A percentile compares a stretch with the other conserved stretches of the same genome.
These are phyloP conservation scores for Verticillium isaacii DNA, from an alignment of 2,329 filamentous ascomycete genomes.

Conservation along the genomic window DNA sequence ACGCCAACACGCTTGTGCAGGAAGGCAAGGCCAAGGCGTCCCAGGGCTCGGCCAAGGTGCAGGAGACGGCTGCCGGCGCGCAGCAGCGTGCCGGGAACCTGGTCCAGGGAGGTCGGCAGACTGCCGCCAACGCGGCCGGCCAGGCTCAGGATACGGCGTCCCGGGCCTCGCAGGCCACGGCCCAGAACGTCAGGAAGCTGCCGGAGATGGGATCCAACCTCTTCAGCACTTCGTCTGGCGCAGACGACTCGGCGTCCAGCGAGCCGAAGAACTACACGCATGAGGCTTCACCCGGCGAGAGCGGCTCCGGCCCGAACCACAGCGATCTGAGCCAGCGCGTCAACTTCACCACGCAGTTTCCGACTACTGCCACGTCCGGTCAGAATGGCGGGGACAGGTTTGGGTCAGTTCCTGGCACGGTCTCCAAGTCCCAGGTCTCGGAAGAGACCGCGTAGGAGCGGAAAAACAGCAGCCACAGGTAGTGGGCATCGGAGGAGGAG, in stretches of 20 bases:
- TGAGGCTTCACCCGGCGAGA: neutral
- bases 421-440: neutral
- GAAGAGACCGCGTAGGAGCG: neutral
- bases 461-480: no score
- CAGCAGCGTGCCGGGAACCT: neutral
- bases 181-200: neutral
- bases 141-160: neutral
- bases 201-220: neutral
- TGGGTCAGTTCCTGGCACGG: neutral
- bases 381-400: neutral
- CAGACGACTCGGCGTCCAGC: neutral
- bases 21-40: conserved; percentile 2
- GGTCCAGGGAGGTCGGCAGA: neutral
- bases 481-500: no score
- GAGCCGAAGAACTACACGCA: neutral
- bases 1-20: neutral
- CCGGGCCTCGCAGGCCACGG: neutral
- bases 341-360: neutral
- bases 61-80: neutral
- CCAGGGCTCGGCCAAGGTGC: neutral
- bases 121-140: neutral
- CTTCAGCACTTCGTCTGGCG: neutral
- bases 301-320: no score
- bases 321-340: neutral
- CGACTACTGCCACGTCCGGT: neutral